phyloP scores from a whole-genome alignment of 116 monocot species.

The Zostera marina region DNA sequence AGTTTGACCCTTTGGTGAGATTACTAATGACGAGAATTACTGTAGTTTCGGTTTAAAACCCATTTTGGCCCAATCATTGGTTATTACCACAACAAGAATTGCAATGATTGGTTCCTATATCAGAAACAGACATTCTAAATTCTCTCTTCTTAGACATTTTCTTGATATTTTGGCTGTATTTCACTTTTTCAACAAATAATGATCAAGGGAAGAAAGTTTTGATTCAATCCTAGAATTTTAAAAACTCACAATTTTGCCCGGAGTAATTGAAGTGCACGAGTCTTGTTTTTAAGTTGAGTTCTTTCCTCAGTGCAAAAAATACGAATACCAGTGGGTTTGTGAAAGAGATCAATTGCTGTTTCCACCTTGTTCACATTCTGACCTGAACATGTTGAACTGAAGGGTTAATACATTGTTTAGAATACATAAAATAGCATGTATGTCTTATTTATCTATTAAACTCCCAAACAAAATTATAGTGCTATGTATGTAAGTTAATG shows the following conservation, averaged over 20 bases:
- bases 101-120: too few relatives aligned
- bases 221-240: background rate
- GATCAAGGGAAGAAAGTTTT: too few relatives aligned
- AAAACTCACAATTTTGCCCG: slow-evolving; percentile 78
- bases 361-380: slow-evolving; percentile 99
- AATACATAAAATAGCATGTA: slow-evolving; percentile 1
- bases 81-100: too few relatives aligned
- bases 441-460: background rate
- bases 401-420: background rate
- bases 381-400: slow-evolving; percentile 31
- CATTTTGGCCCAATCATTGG: too few relatives aligned
- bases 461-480: background rate
- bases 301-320: slow-evolving; percentile 98
- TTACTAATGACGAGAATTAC: too few relatives aligned
- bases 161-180: too few relatives aligned
- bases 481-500: background rate
- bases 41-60: too few relatives aligned
- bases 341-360: slow-evolving; percentile 86
- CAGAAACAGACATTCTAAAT: too few relatives aligned
- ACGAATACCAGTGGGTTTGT: slow-evolving; percentile 92
- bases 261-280: slow-evolving; percentile 77
- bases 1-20: too few relatives aligned
- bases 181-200: too few relatives aligned
- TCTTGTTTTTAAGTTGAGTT: slow-evolving; percentile 66
- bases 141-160: too few relatives aligned